Conservation (phyloP, 192 early-diverging fungal genomes). For the Backusella macrospora region DNA sequence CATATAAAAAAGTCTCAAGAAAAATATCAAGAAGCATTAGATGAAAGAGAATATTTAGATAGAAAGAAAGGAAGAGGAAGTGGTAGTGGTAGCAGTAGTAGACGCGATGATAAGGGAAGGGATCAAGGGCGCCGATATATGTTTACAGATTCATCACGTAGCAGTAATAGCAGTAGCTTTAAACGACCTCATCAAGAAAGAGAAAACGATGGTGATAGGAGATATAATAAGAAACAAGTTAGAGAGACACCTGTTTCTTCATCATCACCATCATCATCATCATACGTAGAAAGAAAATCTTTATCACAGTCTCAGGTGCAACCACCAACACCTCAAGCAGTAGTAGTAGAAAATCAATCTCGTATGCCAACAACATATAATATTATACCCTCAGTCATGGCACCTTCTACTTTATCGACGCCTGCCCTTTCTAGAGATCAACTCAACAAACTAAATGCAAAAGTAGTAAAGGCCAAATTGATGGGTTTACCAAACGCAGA, state of each 20-base stretch:
- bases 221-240: neutral
- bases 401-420: slow-evolving; percentile 15
- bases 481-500: slow-evolving; percentile 62
- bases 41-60: slow-evolving; percentile 68
- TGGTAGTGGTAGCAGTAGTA: slow-evolving; percentile 12
- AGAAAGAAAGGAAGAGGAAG: slow-evolving; percentile 30
- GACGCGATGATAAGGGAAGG: slow-evolving; percentile 24
- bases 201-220: neutral
- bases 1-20: slow-evolving; percentile 53
- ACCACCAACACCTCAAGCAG: neutral
- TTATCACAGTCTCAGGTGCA: slow-evolving; percentile 17
- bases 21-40: slow-evolving; percentile 64
- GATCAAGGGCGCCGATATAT: slow-evolving; percentile 5
- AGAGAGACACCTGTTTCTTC: neutral
- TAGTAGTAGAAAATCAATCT: neutral
- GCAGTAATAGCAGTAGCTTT: neutral
- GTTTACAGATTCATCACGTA: neutral
- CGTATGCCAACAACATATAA: neutral
- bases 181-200: neutral
- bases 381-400: neutral
- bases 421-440: slow-evolving; percentile 59
- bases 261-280: slow-evolving; percentile 9
- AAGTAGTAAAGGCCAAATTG: slow-evolving; percentile 80
- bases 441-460: slow-evolving; percentile 85
- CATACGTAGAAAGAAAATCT: slow-evolving; percentile 7